Percentiles rank a stretch among this genome's conserved stretches.
phyloP scores from a whole-genome alignment of 495 filamentous ascomycete genomes.

The Penicillium flavigenum region DNA sequence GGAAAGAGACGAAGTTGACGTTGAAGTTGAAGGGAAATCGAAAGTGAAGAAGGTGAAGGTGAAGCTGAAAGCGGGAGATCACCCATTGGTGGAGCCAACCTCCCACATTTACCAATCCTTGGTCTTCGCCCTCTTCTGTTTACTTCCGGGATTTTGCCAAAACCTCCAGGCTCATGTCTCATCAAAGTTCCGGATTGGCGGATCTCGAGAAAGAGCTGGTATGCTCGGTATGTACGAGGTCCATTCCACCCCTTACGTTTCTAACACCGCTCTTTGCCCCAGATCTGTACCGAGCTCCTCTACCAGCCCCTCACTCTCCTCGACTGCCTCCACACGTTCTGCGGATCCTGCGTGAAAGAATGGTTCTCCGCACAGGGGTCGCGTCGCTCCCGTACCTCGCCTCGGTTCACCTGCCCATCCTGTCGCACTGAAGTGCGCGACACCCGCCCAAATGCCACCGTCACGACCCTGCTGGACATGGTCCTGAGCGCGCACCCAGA shows the following conservation, averaged over 20 bases:
- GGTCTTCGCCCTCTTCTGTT: conserved; percentile 16
- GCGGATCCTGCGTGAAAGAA: conserved; percentile 88
- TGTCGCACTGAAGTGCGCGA: conserved; percentile 83
- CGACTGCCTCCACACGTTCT: conserved; percentile 97
- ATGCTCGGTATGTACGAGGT: conserved; percentile 70
- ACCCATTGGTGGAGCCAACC: conserved; percentile 7
- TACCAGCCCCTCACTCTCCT: conserved; percentile 94
- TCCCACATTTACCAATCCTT: conserved; percentile 10
- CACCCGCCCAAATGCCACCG: conserved; percentile 78
- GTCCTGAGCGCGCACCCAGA: conserved; percentile 70
- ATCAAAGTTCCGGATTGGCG: conserved; percentile 35
- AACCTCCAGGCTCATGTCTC: conserved; percentile 22
- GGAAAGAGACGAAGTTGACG: not conserved
- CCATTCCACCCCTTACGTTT: conserved; percentile 25
- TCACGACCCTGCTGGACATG: conserved; percentile 81
- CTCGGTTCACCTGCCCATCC: conserved; percentile 81
- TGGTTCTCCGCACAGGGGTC: conserved; percentile 76
- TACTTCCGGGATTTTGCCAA: not conserved
- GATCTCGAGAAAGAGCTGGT: conserved; percentile 87
- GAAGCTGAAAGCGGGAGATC: conserved; percentile 15
- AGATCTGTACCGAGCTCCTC: conserved; percentile 97
- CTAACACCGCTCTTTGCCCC: conserved; percentile 10
- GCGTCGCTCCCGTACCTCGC: conserved; percentile 43
- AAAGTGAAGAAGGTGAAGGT: not conserved
- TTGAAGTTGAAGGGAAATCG: too few species aligned